These are phyloP conservation scores for Amanita fuliginea DNA, from an alignment of 768 basidiomycete genomes.

Conservation along the genomic window DNA sequence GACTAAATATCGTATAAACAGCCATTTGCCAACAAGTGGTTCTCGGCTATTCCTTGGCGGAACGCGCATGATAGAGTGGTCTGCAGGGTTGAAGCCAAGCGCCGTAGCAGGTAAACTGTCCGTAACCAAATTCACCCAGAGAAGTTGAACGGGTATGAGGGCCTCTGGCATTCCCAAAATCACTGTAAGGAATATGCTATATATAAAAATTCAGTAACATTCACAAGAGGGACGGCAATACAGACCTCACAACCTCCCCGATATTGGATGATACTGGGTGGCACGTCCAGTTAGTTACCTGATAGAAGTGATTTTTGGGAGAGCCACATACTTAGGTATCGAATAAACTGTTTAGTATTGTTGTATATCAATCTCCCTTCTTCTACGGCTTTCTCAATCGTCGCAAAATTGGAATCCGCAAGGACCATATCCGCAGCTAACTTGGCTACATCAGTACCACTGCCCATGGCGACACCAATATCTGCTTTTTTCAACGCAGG, in stretches of 20 bases:
- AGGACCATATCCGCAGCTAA: slow-evolving; percentile 97
- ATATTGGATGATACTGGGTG: slow-evolving; percentile 83
- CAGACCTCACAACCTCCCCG: slow-evolving; percentile 81
- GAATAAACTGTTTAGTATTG: slow-evolving; percentile 99
- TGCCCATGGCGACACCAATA: slow-evolving; percentile 98
- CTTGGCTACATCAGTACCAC: slow-evolving; percentile 97
- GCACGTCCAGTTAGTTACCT: slow-evolving; percentile 3
- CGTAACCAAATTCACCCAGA: slow-evolving; percentile 98
- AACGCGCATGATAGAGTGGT: slow-evolving; percentile 93
- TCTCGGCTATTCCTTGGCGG: slow-evolving; percentile 87
- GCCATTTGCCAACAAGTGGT: slow-evolving; percentile 84
- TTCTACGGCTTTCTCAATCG: slow-evolving; percentile 93
- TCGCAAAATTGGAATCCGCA: slow-evolving; percentile 94
- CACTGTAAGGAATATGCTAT: slow-evolving; percentile 90
- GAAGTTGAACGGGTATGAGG: slow-evolving; percentile 91
- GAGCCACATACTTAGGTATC: slow-evolving; percentile 75
- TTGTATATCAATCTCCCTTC: slow-evolving; percentile 98
- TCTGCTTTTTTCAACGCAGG: slow-evolving; percentile 95
- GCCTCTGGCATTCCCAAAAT: slow-evolving; percentile 99
- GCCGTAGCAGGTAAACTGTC: slow-evolving; percentile 96
- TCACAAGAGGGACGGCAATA: neutral
- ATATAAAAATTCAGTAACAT: slow-evolving; percentile 12
- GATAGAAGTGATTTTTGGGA: neutral
- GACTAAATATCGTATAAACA: slow-evolving; percentile 93
- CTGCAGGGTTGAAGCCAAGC: slow-evolving; percentile 94